Conservation (phyloP, 2,329 filamentous ascomycete species). For the Aureobasidium sp. region DNA sequence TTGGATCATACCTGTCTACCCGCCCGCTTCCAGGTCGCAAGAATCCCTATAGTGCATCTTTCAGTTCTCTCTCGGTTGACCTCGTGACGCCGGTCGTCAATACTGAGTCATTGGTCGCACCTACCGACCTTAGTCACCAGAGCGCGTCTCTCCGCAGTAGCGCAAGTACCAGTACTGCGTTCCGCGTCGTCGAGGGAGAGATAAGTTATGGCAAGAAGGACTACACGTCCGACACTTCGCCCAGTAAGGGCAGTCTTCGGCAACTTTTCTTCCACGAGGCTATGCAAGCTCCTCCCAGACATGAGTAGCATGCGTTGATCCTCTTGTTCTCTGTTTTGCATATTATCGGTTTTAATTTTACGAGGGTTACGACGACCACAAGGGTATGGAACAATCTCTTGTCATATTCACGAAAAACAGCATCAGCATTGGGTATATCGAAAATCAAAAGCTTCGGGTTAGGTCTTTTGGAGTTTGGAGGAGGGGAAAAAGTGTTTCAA, state of each 20-base stretch:
- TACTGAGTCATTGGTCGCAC: conserved; percentile 22
- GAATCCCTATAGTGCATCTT: conserved; percentile 33
- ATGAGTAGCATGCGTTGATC: background rate
- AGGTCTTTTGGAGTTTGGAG: background rate
- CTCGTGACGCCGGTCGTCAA: conserved; percentile 36
- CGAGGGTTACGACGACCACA: background rate
- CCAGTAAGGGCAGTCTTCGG: conserved; percentile 24
- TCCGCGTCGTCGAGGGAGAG: conserved; percentile 25
- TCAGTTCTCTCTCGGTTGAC: conserved; percentile 35
- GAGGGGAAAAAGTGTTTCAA: background rate
- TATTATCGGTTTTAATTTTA: background rate
- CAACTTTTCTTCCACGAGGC: conserved; percentile 30
- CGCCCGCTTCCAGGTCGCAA: conserved; percentile 34
- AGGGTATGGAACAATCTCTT: background rate
- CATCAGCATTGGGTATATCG: background rate
- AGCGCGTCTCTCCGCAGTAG: conserved; percentile 27
- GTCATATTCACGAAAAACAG: background rate
- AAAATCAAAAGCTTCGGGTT: background rate
- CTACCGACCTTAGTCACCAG: conserved; percentile 21
- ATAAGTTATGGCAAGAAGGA: conserved; percentile 23
- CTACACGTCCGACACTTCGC: conserved; percentile 5
- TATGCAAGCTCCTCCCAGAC: conserved; percentile 23
- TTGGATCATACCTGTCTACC: conserved; percentile 35
- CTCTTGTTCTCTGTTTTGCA: conserved; percentile 1
- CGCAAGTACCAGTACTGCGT: conserved; percentile 27